Evolutionary conservation across 495 filamentous ascomycete genomes (phyloP).

Genomic region (Tuber indicum): DNA sequence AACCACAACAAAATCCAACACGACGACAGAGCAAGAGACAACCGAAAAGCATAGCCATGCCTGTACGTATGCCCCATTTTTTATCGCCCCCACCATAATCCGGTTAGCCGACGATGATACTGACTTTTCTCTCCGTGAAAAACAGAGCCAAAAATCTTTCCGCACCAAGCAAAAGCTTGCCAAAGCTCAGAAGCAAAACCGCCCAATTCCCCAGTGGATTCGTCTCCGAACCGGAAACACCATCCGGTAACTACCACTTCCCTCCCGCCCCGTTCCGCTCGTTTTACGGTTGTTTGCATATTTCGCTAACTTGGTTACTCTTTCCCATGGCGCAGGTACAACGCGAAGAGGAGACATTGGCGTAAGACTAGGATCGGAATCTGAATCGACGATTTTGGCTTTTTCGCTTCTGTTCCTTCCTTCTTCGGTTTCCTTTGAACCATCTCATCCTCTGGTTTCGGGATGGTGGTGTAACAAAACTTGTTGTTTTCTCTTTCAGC

Average conservation of each 20-base stretch:
- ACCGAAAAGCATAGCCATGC: constrained; percentile 27
- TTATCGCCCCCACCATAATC: neutral
- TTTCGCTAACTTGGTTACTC: constrained; percentile 24
- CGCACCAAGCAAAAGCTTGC: constrained; percentile 99
- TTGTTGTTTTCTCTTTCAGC: neutral
- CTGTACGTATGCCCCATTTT: constrained; percentile 17
- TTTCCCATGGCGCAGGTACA: constrained; percentile 62
- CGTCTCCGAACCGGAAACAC: constrained; percentile 96
- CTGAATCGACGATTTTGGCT: constrained; percentile 51
- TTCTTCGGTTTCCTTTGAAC: constrained; percentile 4
- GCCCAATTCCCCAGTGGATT: constrained; percentile 99
- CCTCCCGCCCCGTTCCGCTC: neutral
- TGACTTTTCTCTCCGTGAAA: constrained; percentile 17
- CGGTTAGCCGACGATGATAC: constrained; percentile 4
- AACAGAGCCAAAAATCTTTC: constrained; percentile 97
- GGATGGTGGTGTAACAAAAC: neutral
- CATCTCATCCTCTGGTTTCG: neutral
- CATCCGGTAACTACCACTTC: constrained; percentile 66
- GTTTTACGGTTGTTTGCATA: constrained; percentile 15
- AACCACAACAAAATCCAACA: constrained; percentile 19
- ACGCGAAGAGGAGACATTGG: constrained; percentile 99
- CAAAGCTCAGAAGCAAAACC: constrained; percentile 99
- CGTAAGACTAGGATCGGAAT: constrained; percentile 99
- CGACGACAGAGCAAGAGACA: constrained; percentile 22
- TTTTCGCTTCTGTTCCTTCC: constrained; percentile 12